These are phyloP conservation scores for Penicillium brasilianum DNA, from an alignment of 2,329 filamentous ascomycete species.

Conservation along the genomic window DNA sequence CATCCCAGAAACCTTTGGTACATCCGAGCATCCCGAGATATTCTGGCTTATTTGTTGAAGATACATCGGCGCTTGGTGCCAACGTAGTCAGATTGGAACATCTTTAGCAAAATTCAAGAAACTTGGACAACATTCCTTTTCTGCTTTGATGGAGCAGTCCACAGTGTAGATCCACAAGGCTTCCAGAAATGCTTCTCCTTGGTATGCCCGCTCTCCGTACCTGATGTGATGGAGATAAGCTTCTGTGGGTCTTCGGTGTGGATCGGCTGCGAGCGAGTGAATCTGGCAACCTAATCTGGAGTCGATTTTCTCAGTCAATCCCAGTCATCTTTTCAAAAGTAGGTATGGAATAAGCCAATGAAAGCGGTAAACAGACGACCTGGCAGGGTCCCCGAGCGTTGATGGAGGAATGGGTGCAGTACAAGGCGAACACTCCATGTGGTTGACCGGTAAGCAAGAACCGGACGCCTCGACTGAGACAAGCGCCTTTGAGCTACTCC, in stretches of 20 bases:
- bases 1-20: neutral
- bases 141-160: neutral
- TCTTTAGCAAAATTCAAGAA: neutral
- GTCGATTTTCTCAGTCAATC: neutral
- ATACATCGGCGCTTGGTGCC: neutral
- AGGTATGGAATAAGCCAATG: too few relatives aligned
- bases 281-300: neutral
- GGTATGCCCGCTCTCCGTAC: neutral
- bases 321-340: too few relatives aligned
- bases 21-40: neutral
- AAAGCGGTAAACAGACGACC: neutral
- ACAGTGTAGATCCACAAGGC: neutral
- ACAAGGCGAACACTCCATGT: neutral
- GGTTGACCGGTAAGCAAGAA: neutral
- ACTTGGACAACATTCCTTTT: neutral
- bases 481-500: neutral
- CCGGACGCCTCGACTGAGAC: neutral
- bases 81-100: neutral
- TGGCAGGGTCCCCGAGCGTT: neutral
- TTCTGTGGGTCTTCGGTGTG: neutral
- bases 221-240: slow-evolving; percentile 4
- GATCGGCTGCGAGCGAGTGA: neutral
- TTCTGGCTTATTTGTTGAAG: neutral
- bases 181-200: slow-evolving; percentile 1
- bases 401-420: neutral